Evolutionary conservation across 2,329 filamentous ascomycete species (phyloP).

Genomic region (Ceratocystiopsis minuta): DNA sequence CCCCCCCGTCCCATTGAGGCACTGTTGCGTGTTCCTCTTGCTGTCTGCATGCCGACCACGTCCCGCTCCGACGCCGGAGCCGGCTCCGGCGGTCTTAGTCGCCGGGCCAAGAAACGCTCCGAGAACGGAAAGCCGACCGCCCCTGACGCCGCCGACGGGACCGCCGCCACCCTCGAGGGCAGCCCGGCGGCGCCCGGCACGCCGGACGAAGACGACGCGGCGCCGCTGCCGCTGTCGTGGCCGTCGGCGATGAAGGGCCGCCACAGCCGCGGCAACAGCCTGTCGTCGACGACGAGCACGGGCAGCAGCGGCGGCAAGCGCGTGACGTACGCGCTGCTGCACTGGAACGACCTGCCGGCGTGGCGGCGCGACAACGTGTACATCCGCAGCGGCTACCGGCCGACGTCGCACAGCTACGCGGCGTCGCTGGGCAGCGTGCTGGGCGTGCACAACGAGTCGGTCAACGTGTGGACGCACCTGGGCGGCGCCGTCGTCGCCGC

Average conservation of each 20-base stretch:
- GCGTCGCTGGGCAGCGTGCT: constrained; percentile 28
- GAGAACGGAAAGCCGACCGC: too few species aligned
- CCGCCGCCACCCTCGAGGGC: too few species aligned
- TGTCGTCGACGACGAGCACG: not conserved
- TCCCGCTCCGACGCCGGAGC: too few species aligned
- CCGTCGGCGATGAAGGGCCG: too few species aligned
- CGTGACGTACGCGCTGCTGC: constrained; percentile 18
- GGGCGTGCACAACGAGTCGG: constrained; percentile 41
- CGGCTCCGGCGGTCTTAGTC: too few species aligned
- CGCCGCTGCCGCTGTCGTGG: not conserved
- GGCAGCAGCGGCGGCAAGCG: constrained; percentile 2
- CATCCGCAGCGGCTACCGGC: constrained; percentile 36
- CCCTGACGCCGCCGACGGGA: too few species aligned
- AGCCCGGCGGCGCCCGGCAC: constrained; percentile 1
- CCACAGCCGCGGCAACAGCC: too few species aligned
- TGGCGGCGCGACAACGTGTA: constrained; percentile 44
- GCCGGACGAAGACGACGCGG: constrained; percentile 1
- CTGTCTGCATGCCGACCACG: too few species aligned
- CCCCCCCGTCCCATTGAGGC: too few species aligned
- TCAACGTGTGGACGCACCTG: constrained; percentile 47
- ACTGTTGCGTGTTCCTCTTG: too few species aligned
- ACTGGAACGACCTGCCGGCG: constrained; percentile 38
- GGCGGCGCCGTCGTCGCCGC: constrained; percentile 46
- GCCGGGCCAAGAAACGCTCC: too few species aligned
- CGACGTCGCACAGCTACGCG: constrained; percentile 28